Evolutionary conservation across 352 stramenopile species (phyloP), one percentile per base, ranked within the genome.

Genomic region (Stramenopiles sp.): DNA sequence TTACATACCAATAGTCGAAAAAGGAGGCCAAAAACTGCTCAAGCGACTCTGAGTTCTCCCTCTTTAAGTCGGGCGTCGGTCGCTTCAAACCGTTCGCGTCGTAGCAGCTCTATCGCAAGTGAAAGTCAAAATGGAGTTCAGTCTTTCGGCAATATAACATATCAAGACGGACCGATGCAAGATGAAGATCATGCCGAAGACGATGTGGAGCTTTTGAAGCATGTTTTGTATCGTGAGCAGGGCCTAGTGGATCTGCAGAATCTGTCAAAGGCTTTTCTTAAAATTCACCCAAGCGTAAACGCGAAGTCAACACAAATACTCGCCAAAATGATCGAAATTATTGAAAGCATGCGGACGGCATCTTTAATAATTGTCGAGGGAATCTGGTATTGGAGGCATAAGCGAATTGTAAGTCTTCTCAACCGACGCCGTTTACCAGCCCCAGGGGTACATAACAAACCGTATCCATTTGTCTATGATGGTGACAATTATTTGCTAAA

Each of bases 301-400:
- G 55, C 55, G 55, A 27, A 71, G n/a, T n/a, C n/a, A 71, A 71
- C 55, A 27, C 22, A 71, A 71, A 71, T 25, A 27, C 55, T 71
- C 27, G 55, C 55, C 22, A 71, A 71, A 71, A 27, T 27, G 27
- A 71, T 71, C 22, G 27, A 71, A 22, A 71, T 71, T 71, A 71
- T 71, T 25, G 55, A 71, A 71, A 27, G 22, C 22, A 25, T 27
- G 22, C 22, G 55, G 55, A 71, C 55, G 55, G 55, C 55, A 71
- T 71, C 55, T 71, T 71, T 71, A 27, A 25, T 71, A 71, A 71
- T 71, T 27, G 55, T 71, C 55, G 55, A 71, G 55, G 55, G 55
- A 22, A 71, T 71, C 27, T 71, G 55, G 55, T 71, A 25, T 71
- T 71, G 55, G 55, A 22, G 55, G 55, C 55, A 71, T 27, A 71